Evolutionary conservation across 2,329 filamentous ascomycete species (phyloP).

Genomic region (Ceratocystis albifundus): DNA sequence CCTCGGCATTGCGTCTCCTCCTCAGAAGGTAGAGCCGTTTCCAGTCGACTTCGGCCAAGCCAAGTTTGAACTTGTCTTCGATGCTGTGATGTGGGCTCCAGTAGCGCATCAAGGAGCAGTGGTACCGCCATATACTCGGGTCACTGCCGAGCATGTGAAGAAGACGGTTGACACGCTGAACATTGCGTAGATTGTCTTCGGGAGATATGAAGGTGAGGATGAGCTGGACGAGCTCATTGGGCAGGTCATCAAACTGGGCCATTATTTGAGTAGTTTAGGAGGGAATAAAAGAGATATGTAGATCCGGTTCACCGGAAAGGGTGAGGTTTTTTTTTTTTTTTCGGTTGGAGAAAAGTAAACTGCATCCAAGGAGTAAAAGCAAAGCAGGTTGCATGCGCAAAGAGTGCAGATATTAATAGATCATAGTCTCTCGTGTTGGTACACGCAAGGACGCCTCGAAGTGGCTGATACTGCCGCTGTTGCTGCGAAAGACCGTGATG

Average conservation of each 20-base stretch:
- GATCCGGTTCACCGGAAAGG: background rate
- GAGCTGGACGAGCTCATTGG: slow-evolving; percentile 74
- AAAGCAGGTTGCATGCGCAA: background rate
- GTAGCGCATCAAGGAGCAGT: slow-evolving; percentile 61
- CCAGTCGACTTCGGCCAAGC: slow-evolving; percentile 57
- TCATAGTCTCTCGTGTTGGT: background rate
- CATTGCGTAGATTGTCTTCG: slow-evolving; percentile 38
- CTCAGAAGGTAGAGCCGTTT: slow-evolving; percentile 53
- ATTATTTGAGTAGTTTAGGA: slow-evolving; percentile 1
- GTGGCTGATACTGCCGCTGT: background rate
- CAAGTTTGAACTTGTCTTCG: slow-evolving; percentile 40
- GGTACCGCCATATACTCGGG: slow-evolving; percentile 65
- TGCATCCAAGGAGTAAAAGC: background rate
- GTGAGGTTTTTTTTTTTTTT: too few relatives aligned
- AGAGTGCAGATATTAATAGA: background rate
- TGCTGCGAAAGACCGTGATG: background rate
- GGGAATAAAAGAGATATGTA: background rate
- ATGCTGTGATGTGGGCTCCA: slow-evolving; percentile 63
- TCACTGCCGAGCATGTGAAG: slow-evolving; percentile 57
- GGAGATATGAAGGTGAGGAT: slow-evolving; percentile 56
- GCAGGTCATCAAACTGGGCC: slow-evolving; percentile 36
- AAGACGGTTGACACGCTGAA: slow-evolving; percentile 49
- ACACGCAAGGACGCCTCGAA: background rate
- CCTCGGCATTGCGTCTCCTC: slow-evolving; percentile 40
- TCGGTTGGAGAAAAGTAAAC: background rate